These are phyloP conservation scores for Calonectria multiphialidica DNA, from an alignment of 2,329 filamentous ascomycete species.

Conservation along the genomic window DNA sequence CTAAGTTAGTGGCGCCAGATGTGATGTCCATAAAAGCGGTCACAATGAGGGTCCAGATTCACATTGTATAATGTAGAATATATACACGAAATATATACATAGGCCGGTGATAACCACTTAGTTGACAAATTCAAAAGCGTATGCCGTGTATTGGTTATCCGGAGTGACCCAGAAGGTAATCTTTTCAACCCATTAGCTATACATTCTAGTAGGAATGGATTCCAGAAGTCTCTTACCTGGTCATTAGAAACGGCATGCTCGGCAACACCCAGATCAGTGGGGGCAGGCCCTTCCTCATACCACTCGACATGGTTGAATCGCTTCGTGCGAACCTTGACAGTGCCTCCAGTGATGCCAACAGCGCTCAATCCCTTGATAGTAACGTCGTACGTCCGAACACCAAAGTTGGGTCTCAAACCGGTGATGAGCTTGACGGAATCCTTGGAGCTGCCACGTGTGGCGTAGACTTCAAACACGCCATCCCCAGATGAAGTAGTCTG, in stretches of 20 bases:
- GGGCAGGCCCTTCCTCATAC: background rate
- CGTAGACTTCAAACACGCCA: background rate
- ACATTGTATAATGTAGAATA: too few species aligned
- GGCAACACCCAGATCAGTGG: background rate
- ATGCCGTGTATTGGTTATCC: background rate
- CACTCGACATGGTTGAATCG: background rate
- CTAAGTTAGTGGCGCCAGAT: too few species aligned
- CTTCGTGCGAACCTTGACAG: background rate
- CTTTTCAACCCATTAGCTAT: background rate
- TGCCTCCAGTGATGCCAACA: background rate
- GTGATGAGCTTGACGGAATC: background rate
- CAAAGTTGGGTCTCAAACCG: background rate
- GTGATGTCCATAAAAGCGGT: too few species aligned
- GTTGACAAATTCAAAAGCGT: background rate
- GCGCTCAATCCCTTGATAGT: background rate
- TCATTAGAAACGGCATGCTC: background rate
- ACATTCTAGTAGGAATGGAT: background rate
- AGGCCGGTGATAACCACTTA: background rate
- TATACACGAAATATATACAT: too few species aligned
- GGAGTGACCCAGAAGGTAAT: slow-evolving; percentile 3
- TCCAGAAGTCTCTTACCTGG: background rate
- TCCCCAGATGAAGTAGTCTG: background rate
- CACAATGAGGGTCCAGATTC: too few species aligned
- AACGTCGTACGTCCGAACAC: background rate
- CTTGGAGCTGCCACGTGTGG: background rate